A percentile compares a stretch with the other conserved stretches of the same genome.
These are phyloP conservation scores for Volvox reticuliferus DNA, from an alignment of 139 green algal genomes.

Conservation along the genomic window DNA sequence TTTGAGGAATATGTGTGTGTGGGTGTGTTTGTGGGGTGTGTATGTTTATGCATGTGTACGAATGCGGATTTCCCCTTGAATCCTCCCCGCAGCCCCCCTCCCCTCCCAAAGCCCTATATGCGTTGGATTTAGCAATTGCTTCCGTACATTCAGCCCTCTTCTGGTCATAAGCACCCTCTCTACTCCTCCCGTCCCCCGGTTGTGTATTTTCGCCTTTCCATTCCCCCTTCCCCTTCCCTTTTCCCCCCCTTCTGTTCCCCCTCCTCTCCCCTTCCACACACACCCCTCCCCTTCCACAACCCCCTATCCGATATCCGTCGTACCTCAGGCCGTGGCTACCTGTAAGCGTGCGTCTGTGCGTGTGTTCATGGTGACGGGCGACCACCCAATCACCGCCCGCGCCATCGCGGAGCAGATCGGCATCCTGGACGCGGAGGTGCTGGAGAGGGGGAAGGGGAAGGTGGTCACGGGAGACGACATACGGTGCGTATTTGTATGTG, in stretches of 20 bases:
- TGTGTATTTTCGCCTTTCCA: neutral
- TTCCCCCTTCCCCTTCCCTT: neutral
- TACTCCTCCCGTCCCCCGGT: neutral
- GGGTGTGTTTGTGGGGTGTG: too few relatives aligned
- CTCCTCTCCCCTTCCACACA: neutral
- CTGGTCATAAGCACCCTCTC: too few relatives aligned
- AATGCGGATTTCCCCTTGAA: too few relatives aligned
- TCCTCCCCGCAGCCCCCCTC: too few relatives aligned
- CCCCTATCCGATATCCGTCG: too few relatives aligned
- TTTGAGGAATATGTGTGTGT: too few relatives aligned
- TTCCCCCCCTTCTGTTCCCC: neutral
- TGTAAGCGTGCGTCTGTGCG: slow-evolving; percentile 67
- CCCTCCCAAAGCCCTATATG: too few relatives aligned
- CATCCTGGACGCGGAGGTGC: slow-evolving; percentile 76
- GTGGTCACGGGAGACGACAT: slow-evolving; percentile 86
- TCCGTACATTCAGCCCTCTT: too few relatives aligned
- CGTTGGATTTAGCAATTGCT: too few relatives aligned
- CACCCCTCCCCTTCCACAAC: neutral
- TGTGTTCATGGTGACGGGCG: slow-evolving; percentile 89
- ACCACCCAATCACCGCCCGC: slow-evolving; percentile 83
- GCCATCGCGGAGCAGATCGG: slow-evolving; percentile 75
- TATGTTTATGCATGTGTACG: too few relatives aligned
- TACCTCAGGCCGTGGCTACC: slow-evolving; percentile 14
- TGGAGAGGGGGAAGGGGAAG: slow-evolving; percentile 61
- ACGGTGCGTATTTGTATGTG: slow-evolving; percentile 22